Base-by-base conservation (phyloP, 1,139 yeast genomes). In the Geotrichum siamense region DNA sequence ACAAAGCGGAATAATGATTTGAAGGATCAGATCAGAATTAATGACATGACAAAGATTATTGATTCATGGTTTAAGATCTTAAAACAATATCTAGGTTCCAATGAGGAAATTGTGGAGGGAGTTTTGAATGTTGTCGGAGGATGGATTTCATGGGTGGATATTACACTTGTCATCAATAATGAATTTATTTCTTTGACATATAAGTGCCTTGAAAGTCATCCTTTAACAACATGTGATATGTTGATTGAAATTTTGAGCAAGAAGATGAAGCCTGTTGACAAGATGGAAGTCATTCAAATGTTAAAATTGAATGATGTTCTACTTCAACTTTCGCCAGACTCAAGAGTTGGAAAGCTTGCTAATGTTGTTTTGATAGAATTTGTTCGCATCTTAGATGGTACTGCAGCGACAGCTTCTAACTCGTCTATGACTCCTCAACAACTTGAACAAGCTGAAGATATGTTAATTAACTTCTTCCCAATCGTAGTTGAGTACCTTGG, bases 121-220 rank as follows among this genome's bases (percentile, higher is more conserved):
- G 68, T 79, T n/a, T 70, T 86, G 46, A 70, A 71, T 44, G 79
- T 79, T 46, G 75, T 91, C 45, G 97, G 96, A 5, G 78, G 79
- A 19, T 93, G 84, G 72, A 84, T 87, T 23, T 81, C 89, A 25
- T 93, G 99, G 99, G 86, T 91, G 64, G 98, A 93, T 58, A 84
- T 91, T 51, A 71, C 79, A 25, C 68, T 91, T 50, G 80, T 93
- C 49, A 76, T 89, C 28, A 78, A 79, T 42, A 75, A 79, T 17
- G 76, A 76, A 35, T 82, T 78, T 56, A 71, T 87, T 54, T 69
- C 71, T 40, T 62, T 76, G 40, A 73, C 93, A 36, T 79, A 80
- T 54, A 76, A 74, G 48, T 81, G 76, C 56, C 70, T 89, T 52
- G 69, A 74, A 20, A 17, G 15, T 9, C 38, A 41, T 13, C 12